Base-by-base conservation (phyloP, 805 yeast genomes). In the Sugiyamaella boreocaroliniensis region DNA sequence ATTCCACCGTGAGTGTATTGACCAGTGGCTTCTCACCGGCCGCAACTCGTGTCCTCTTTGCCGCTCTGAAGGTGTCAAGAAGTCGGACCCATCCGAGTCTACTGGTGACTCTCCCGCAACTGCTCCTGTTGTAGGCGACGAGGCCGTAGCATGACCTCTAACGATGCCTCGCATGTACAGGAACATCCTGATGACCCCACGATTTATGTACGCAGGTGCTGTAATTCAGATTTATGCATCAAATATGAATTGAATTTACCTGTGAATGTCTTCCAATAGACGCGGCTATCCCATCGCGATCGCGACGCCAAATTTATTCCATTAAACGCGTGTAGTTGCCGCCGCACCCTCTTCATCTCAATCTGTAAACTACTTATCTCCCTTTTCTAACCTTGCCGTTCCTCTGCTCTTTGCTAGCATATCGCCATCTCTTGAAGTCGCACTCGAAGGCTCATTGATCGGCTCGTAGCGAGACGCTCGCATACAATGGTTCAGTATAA, bases 1-100 rank as follows among this genome's bases (percentile, higher is more conserved):
- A 29, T 81, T 79, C 66, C 86, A 82, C 63, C 66, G 67, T 47
- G 74, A 68, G 1, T 81, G 86, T 59, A 74, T 82, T 49, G 86
- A 81, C 59, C 74, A 74, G 52, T 81, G 85, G 85, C 66, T 81
- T 10, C 55, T 71, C 22, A 72, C 71, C 10, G 78, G 81, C 40
- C 73, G 76, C 56, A 81, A 80, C 57, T 74, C 76, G 16, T 81
- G 85, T 63, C 85, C 85, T 7, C 65, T 80, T 46, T 81, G 85
- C 58, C 68, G 85, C 45, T 66, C 72, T 4, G 69, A 70, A 54
- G 81, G 79, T 15, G 71, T 72, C 12, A 48, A 55, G 26, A 22
- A 22, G 26, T 22, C 26, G 26, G 26, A 6, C 22, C 45, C 5
- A 37, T 29, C n/a, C 18, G 53, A 16, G 20, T 9, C 52, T 40